Evolutionary conservation across 2,329 filamentous ascomycete genomes (phyloP), one percentile per base, ranked within the genome.

Genomic region (Cordyceps cicadae): DNA sequence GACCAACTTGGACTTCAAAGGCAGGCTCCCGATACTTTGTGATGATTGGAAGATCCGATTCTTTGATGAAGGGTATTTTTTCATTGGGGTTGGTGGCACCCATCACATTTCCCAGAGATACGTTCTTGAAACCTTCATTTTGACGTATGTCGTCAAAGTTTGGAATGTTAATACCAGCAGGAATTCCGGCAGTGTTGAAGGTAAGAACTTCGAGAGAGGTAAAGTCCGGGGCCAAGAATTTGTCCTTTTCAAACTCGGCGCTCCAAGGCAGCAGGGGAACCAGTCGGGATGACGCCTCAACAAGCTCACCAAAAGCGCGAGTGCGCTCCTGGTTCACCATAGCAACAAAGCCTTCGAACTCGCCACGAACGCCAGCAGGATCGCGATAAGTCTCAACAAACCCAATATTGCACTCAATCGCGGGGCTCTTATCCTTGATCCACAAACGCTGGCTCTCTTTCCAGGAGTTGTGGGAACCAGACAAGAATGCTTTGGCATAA

Each of bases 1-100:
- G 87, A 26, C 92, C 93, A 54, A 99, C 93, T 75, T 97, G 92
- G 2, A 97, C 91, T 74, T 97, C 93, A 68, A 97, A 97, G 0
- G 93, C 87, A 7, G 84, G 82, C 68, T 97, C 92, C 12, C 91
- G 89, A 74, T 90, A 92, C 70, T 89, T 88, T 67, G 88, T 83
- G 74, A 88, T 97, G 5, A 96, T 71, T 2, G 85, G 83, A 24
- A 94, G 80, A 68, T 97, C 93, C 50, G 83, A 80, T 2, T 89
- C 85, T 15, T 85, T 81, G 69, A 99, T 92, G 75, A 97, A 96
- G 0, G 93, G 93, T 32, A 96, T 89, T 66, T 89, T 89, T 78
- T 97, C 93, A 68, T 96, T 88, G 0, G 92, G 90, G 0, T 92
- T 89, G 76, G 96, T 96, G 15, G 94, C 94, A 65, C 87, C 89